Conservation (phyloP, 768 basidiomycete genomes). For the Tephrocybe sp. region DNA sequence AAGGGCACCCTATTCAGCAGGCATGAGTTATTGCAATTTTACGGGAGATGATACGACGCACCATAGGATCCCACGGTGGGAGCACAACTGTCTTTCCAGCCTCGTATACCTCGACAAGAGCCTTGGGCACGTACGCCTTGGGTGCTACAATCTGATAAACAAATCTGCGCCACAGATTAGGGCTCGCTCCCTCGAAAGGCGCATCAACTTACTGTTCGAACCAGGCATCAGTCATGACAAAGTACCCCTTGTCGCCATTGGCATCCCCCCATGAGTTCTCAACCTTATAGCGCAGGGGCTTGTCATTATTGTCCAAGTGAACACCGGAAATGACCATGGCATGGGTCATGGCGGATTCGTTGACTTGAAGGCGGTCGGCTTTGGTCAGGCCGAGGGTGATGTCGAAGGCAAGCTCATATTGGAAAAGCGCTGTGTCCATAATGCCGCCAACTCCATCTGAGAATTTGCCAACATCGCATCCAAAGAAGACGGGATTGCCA, state of each 20-base stretch:
- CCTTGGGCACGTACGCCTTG: conserved; percentile 73
- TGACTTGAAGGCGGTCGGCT: conserved; percentile 77
- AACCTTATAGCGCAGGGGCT: conserved; percentile 89
- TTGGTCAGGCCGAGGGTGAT: conserved; percentile 81
- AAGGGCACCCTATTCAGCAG: conserved; percentile 17
- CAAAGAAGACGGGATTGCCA: conserved; percentile 91
- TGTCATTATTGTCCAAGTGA: conserved; percentile 74
- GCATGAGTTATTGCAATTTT: background rate
- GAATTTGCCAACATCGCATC: conserved; percentile 92
- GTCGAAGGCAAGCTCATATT: conserved; percentile 88
- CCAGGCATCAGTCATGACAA: conserved; percentile 92
- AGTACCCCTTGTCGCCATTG: conserved; percentile 81
- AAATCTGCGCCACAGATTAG: conserved; percentile 44
- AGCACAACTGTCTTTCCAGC: conserved; percentile 61
- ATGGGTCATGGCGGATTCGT: conserved; percentile 92
- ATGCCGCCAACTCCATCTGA: conserved; percentile 71
- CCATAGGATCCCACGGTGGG: conserved; percentile 95
- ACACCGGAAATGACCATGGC: conserved; percentile 95
- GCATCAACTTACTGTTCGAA: conserved; percentile 80
- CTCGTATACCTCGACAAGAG: conserved; percentile 82
- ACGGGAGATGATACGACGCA: conserved; percentile 25
- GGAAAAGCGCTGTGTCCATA: conserved; percentile 83
- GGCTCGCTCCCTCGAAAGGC: background rate
- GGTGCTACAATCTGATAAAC: conserved; percentile 95
- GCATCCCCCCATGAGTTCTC: conserved; percentile 94